A percentile compares a stretch with the other conserved stretches of the same genome.
These are phyloP conservation scores for Panicum miliaceum DNA, from an alignment of 176 grass and related monocot genomes.

Conservation along the genomic window DNA sequence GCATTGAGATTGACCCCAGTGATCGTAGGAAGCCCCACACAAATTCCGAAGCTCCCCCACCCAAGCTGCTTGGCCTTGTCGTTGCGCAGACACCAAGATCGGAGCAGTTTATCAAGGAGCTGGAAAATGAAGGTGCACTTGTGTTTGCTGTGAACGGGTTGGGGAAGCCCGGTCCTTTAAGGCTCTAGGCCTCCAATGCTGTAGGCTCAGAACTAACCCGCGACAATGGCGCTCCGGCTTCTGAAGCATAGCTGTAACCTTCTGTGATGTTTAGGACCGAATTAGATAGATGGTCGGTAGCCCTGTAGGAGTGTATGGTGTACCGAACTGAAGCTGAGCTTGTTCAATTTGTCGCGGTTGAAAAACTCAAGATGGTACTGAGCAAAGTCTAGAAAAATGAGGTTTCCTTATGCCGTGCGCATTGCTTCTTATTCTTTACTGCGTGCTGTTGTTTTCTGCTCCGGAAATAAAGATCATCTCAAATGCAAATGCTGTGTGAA, in stretches of 20 bases:
- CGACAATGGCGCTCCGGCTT: neutral
- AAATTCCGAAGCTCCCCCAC: neutral
- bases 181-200: neutral
- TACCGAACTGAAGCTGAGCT: neutral
- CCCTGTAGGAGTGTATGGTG: neutral
- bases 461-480: too few relatives aligned
- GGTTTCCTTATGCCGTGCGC: too few relatives aligned
- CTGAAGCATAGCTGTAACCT: constrained; percentile 5
- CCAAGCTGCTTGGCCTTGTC: neutral
- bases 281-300: neutral
- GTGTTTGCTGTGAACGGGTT: neutral
- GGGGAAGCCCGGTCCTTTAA: neutral
- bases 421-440: too few relatives aligned
- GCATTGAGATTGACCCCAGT: neutral
- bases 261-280: constrained; percentile 22
- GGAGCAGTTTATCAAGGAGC: constrained; percentile 18
- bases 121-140: constrained; percentile 21
- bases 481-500: too few relatives aligned
- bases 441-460: too few relatives aligned
- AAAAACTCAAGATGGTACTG: neutral
- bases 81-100: neutral
- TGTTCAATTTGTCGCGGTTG: neutral
- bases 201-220: neutral
- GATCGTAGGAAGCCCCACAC: neutral
- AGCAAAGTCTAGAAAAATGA: too few relatives aligned